Evolutionary conservation across 148 eudicot genomes (phyloP).

Genomic region (Fagopyrum tataricum): DNA sequence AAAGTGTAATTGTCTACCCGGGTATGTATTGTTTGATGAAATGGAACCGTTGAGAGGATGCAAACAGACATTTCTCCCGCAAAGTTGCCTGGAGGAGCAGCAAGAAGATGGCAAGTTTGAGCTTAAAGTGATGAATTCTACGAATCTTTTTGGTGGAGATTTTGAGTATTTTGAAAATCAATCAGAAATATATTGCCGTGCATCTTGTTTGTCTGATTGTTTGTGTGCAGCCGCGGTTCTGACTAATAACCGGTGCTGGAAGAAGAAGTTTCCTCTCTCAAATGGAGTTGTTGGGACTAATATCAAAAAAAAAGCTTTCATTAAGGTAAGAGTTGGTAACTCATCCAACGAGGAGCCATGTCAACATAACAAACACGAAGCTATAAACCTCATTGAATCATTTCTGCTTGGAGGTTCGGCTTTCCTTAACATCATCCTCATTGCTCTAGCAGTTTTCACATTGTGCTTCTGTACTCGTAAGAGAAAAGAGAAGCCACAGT

Average conservation of each 20-base stretch:
- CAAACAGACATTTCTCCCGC: no score
- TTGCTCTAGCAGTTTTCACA: constrained; percentile 15
- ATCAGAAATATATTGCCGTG: constrained; percentile 15
- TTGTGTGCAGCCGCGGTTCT: constrained; percentile 35
- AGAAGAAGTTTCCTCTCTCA: constrained; percentile 28
- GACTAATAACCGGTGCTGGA: constrained; percentile 16
- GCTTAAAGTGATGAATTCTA: no score
- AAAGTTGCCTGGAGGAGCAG: no score
- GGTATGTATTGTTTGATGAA: no score
- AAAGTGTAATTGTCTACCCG: no score
- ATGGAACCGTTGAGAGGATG: no score
- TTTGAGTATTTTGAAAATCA: no score
- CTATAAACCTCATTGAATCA: not conserved
- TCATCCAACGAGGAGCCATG: not conserved
- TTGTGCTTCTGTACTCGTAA: constrained; percentile 9
- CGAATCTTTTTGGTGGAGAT: no score
- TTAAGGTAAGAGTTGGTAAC: constrained; percentile 16
- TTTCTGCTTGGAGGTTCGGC: constrained; percentile 22
- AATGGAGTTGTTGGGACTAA: constrained; percentile 13
- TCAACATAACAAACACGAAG: not conserved
- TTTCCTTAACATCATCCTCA: constrained; percentile 16
- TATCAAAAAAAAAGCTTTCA: constrained; percentile 12
- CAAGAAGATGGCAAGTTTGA: no score
- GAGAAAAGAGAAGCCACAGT: constrained; percentile 18
- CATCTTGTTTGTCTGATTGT: constrained; percentile 40